A percentile compares a stretch with the other conserved stretches of the same genome.
Evolutionary conservation across 2,329 filamentous ascomycete genomes (phyloP).

Genomic region (Phoma herbarum): DNA sequence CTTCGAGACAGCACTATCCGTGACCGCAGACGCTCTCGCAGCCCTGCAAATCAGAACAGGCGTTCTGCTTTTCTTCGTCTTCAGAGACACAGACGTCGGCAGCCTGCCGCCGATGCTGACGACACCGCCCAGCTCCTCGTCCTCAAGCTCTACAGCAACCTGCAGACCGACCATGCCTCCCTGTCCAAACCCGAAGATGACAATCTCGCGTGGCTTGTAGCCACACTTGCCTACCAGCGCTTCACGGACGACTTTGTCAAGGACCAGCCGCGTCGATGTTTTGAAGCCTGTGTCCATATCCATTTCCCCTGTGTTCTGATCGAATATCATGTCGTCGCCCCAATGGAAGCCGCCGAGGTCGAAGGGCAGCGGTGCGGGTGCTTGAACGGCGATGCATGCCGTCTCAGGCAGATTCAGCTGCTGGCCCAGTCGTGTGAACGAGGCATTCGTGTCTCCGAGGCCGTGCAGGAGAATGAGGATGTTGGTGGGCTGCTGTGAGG

Average conservation of each 20-base stretch:
- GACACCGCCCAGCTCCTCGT: conserved; percentile 63
- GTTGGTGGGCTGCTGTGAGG: conserved; percentile 70
- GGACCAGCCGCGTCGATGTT: conserved; percentile 53
- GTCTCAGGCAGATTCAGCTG: conserved; percentile 80
- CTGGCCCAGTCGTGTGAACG: conserved; percentile 74
- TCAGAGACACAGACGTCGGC: conserved; percentile 51
- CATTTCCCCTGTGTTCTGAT: conserved; percentile 60
- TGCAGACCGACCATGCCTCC: conserved; percentile 65
- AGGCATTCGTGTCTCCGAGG: conserved; percentile 75
- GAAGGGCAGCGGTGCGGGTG: conserved; percentile 73
- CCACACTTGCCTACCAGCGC: conserved; percentile 59
- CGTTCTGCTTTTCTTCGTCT: conserved; percentile 65
- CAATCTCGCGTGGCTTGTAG: conserved; percentile 59
- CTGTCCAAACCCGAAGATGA: conserved; percentile 66
- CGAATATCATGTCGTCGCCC: conserved; percentile 67
- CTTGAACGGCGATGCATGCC: conserved; percentile 76
- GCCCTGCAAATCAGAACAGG: conserved; percentile 70
- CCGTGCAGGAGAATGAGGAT: conserved; percentile 85
- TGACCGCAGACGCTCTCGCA: conserved; percentile 61
- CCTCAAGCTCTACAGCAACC: conserved; percentile 49
- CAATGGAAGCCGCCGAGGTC: conserved; percentile 71
- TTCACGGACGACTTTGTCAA: conserved; percentile 55
- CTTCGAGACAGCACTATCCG: conserved; percentile 68
- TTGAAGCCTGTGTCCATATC: conserved; percentile 65
- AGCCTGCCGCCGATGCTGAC: conserved; percentile 70